Conservation (phyloP, 2,329 filamentous ascomycete genomes). For the Emmonsiellopsis sp. region DNA sequence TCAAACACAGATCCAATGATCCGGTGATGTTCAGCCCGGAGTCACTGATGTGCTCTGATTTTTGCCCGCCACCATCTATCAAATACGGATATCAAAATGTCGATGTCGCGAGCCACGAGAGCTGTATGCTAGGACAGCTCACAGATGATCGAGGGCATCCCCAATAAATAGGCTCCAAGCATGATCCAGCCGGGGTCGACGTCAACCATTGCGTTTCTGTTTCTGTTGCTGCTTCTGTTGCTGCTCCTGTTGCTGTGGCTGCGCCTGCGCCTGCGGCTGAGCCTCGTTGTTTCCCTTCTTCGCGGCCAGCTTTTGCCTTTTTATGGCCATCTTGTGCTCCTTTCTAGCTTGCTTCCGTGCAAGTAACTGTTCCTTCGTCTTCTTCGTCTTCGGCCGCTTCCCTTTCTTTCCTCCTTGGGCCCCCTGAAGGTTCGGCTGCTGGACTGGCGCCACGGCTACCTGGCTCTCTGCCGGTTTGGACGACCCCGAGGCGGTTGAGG, state of each 20-base stretch:
- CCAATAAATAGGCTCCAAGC: too few species aligned
- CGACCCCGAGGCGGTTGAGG: background rate
- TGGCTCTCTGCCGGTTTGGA: background rate
- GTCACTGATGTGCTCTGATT: too few species aligned
- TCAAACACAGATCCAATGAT: too few species aligned
- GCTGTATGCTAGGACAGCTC: too few species aligned
- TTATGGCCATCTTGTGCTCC: slow-evolving; percentile 18
- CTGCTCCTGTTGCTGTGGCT: background rate
- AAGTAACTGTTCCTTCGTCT: slow-evolving; percentile 16
- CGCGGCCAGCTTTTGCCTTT: slow-evolving; percentile 35
- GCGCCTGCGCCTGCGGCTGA: background rate
- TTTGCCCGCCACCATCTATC: too few species aligned
- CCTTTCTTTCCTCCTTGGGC: slow-evolving; percentile 9
- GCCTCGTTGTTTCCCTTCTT: slow-evolving; percentile 18
- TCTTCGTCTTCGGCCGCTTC: slow-evolving; percentile 20
- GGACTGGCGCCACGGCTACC: background rate
- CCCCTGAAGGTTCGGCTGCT: background rate
- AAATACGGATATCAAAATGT: too few species aligned
- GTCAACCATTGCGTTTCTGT: too few species aligned
- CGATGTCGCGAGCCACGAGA: too few species aligned
- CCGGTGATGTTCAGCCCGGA: too few species aligned
- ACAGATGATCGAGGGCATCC: too few species aligned
- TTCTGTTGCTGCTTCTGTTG: too few species aligned
- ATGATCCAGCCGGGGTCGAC: too few species aligned
- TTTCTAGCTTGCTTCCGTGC: slow-evolving; percentile 21